These are phyloP conservation scores for Sherardia arvensis DNA, from an alignment of 257 asterid genomes.

Conservation along the genomic window DNA sequence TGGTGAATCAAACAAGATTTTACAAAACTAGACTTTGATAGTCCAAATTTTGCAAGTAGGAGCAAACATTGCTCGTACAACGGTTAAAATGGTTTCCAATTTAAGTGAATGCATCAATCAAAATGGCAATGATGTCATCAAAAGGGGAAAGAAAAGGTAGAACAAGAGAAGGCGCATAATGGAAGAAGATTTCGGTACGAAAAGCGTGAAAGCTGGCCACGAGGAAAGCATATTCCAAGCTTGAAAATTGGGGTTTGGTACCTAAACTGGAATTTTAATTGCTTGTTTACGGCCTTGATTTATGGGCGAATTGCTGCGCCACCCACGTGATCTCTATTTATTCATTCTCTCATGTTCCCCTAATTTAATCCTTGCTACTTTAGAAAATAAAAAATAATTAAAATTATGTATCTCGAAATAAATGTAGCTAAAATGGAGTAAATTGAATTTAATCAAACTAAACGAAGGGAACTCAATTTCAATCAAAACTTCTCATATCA, in stretches of 20 bases:
- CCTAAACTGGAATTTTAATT: background rate
- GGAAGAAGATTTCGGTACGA: background rate
- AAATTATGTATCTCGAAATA: too few relatives aligned
- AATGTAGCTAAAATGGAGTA: too few relatives aligned
- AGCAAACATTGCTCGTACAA: background rate
- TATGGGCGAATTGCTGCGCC: conserved; percentile 9
- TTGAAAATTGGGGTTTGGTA: background rate
- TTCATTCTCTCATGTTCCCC: background rate
- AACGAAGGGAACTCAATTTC: too few relatives aligned
- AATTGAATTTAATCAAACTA: too few relatives aligned
- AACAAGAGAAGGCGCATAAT: background rate
- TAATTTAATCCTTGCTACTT: background rate
- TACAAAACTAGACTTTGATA: too few relatives aligned
- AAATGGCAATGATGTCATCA: background rate
- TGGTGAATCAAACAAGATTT: too few relatives aligned
- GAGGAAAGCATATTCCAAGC: conserved; percentile 7
- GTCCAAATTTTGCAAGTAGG: too few relatives aligned
- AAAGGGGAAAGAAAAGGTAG: background rate
- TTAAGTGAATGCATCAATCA: background rate
- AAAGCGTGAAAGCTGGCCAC: background rate
- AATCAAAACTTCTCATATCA: too few relatives aligned
- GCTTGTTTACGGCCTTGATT: conserved; percentile 6
- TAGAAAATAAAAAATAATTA: too few relatives aligned
- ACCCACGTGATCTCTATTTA: conserved; percentile 23
- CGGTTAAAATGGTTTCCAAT: background rate